Percentiles rank a stretch among this genome's conserved stretches.
These are phyloP conservation scores for Drechslerella coelobrocha DNA, from an alignment of 2,329 filamentous ascomycete species.

Conservation along the genomic window DNA sequence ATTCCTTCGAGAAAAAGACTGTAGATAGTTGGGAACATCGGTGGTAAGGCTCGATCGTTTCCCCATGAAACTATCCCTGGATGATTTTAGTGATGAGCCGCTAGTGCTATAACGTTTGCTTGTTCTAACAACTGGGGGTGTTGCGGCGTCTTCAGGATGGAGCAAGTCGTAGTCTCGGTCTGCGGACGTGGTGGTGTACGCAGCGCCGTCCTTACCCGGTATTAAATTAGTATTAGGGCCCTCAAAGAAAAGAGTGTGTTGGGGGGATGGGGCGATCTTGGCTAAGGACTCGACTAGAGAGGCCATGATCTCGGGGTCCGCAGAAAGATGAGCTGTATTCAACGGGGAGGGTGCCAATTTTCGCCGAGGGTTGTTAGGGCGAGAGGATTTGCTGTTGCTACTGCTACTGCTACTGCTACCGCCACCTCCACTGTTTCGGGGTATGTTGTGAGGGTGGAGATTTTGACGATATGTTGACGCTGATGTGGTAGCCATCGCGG, in stretches of 20 bases:
- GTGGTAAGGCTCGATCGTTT: slow-evolving; percentile 52
- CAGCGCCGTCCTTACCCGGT: slow-evolving; percentile 35
- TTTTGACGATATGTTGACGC: slow-evolving; percentile 48
- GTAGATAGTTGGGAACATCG: slow-evolving; percentile 55
- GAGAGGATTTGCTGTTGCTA: slow-evolving; percentile 45
- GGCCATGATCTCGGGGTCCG: slow-evolving; percentile 55
- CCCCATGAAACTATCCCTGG: slow-evolving; percentile 51
- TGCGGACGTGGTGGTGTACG: slow-evolving; percentile 32
- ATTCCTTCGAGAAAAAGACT: slow-evolving; percentile 53
- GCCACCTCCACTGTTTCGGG: slow-evolving; percentile 42
- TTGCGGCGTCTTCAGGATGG: slow-evolving; percentile 66
- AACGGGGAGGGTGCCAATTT: slow-evolving; percentile 46
- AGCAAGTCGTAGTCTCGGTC: slow-evolving; percentile 58
- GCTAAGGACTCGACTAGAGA: slow-evolving; percentile 55
- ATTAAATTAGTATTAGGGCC: slow-evolving; percentile 52
- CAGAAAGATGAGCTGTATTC: slow-evolving; percentile 46
- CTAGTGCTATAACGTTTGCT: slow-evolving; percentile 75
- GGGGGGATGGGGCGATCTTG: slow-evolving; percentile 54
- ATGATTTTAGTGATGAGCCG: slow-evolving; percentile 43
- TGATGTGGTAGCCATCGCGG: slow-evolving; percentile 48
- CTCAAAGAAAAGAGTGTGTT: slow-evolving; percentile 54
- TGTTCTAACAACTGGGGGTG: slow-evolving; percentile 77
- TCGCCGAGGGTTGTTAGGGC: slow-evolving; percentile 44
- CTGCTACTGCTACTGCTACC: slow-evolving; percentile 14
- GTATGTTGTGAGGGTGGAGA: slow-evolving; percentile 49